Base-by-base conservation (phyloP, 176 grass and related monocot species). In the Rhipidocladum racemiflorum region DNA sequence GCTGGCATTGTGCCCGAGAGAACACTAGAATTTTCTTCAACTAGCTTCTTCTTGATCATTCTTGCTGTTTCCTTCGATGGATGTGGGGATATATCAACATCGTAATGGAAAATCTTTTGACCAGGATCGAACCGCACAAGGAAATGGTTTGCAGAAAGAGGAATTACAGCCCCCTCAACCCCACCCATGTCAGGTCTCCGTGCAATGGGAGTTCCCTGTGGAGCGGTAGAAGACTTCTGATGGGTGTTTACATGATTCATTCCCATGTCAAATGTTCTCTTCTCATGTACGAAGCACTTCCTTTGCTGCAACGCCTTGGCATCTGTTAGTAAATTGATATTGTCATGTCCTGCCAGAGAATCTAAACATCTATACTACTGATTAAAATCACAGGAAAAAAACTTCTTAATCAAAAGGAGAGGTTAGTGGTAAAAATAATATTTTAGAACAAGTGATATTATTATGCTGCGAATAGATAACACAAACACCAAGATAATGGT, bases 81-180 rank as follows among this genome's bases (percentile, higher is more conserved):
- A 29, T 67, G 90, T 6, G 94, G 94, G 77, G 81, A 85, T 83
- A 97, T 97, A n/a, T 83, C 86, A 44, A 97, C 88, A 78, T 94
- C 84, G 54, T 97, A 97, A 40, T 97, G 90, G 76, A 89, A 97
- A 65, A 97, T 87, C 64, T 64, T 92, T 49, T 94, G 86, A 18
- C 44, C 43, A 0, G 94, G 83, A 77, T 97, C 88, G 38, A 97
- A 92, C 10, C 57, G 68, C 36, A 97, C 94, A 35, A 91, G 81
- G 56, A 97, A 97, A 85, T 97, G 94, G 30, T 97, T 97, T 34
- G 92, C 94, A 32, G 76, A 87, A 50, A 97, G 90, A 82, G 90
- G 86, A 68, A 97, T 89, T 8, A 59, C 17, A 14, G 76, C 57
- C 17, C 94, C 94, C 73, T 87, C 72, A 25, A 46, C 57, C 28